phyloP scores from a whole-genome alignment of 78 protist species.

The Corallochytrium limacisporum region DNA sequence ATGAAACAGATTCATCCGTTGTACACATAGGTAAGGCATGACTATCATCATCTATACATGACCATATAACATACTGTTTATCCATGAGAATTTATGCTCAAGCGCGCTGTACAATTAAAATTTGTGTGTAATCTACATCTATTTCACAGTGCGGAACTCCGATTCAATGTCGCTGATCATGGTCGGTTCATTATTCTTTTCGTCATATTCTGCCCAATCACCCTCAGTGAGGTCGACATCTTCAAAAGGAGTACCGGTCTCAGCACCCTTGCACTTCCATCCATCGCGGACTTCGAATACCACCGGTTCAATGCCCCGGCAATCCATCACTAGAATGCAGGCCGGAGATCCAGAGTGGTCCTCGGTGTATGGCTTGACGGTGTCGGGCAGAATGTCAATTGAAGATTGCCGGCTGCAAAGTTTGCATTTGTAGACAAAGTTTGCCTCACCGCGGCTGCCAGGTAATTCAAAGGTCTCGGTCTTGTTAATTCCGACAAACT shows the following conservation, averaged over 20 bases:
- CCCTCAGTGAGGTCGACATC: conserved; percentile 1
- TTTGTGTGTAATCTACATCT: no score
- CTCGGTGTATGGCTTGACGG: neutral
- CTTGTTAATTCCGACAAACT: neutral
- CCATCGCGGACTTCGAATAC: neutral
- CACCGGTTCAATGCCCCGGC: neutral
- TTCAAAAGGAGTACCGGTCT: neutral
- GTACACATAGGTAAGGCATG: no score
- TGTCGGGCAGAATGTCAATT: neutral
- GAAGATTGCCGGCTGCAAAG: neutral
- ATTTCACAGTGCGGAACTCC: no score
- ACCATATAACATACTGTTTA: no score
- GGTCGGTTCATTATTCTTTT: neutral
- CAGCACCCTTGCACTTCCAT: neutral
- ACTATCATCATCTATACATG: no score
- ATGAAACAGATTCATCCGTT: no score
- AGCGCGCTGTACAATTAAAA: no score
- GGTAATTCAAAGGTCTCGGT: neutral
- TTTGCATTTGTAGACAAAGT: neutral
- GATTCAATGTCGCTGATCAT: neutral
- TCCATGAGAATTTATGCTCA: no score
- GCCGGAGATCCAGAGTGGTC: neutral
- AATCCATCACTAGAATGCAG: neutral
- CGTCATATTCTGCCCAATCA: conserved; percentile 3
- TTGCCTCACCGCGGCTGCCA: neutral